Evolutionary conservation across 1,284 basidiomycete species (phyloP).

Genomic region (Naganishia sp.): DNA sequence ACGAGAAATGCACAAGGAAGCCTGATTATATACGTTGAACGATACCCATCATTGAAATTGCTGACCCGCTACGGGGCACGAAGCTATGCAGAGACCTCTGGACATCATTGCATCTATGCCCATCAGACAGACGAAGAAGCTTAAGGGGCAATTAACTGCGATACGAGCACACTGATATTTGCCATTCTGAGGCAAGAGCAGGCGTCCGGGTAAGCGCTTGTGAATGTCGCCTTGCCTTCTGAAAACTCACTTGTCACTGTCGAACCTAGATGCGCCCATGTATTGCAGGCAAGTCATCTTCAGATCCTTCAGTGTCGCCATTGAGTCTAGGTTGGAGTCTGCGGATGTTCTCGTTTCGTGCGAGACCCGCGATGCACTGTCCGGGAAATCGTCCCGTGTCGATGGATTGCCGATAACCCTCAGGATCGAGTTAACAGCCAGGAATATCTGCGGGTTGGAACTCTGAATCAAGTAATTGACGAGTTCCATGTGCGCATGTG

Average conservation of each 20-base stretch:
- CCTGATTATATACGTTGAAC: neutral
- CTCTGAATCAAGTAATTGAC: conserved; percentile 22
- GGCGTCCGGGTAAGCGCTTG: neutral
- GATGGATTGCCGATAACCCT: conserved; percentile 8
- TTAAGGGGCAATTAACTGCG: conserved; percentile 16
- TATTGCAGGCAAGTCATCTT: conserved; percentile 21
- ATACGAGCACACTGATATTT: conserved; percentile 17
- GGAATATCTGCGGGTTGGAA: conserved; percentile 21
- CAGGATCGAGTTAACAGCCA: conserved; percentile 21
- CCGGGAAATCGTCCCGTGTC: neutral
- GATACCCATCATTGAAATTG: neutral
- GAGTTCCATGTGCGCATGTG: conserved; percentile 19
- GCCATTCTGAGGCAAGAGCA: conserved; percentile 4
- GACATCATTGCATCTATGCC: too few relatives aligned
- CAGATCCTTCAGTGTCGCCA: conserved; percentile 1
- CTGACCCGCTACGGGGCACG: too few relatives aligned
- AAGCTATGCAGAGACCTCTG: too few relatives aligned
- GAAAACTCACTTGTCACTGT: conserved; percentile 14
- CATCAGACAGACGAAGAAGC: neutral
- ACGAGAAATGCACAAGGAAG: too few relatives aligned
- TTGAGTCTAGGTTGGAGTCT: conserved; percentile 15
- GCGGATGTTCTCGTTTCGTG: conserved; percentile 18
- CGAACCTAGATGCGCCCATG: conserved; percentile 15
- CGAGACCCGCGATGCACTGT: conserved; percentile 13
- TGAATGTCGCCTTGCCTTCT: neutral